These are phyloP conservation scores for Petunia hybrid DNA, from an alignment of 305 asterid species.

Conservation along the genomic window DNA sequence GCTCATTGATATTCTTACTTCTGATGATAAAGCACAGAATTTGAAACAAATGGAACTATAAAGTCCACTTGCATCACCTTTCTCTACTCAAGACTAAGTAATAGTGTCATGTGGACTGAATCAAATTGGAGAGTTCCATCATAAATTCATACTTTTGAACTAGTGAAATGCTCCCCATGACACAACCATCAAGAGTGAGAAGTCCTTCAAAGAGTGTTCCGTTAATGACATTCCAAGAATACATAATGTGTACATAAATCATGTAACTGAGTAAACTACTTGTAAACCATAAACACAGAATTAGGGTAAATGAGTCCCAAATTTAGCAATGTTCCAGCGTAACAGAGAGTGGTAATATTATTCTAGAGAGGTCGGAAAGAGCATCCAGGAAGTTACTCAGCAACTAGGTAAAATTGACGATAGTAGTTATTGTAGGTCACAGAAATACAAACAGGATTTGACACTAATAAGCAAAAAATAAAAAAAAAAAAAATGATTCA, in stretches of 20 bases:
- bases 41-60: constrained; percentile 21
- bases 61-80: constrained; percentile 30
- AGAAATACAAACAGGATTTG: constrained; percentile 31
- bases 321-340: not conserved
- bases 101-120: not conserved
- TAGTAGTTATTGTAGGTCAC: constrained; percentile 17
- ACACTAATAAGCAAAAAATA: constrained; percentile 25
- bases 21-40: constrained; percentile 11
- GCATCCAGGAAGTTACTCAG: constrained; percentile 21
- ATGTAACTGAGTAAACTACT: not conserved
- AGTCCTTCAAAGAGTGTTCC: constrained; percentile 19
- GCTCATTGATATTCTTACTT: constrained; percentile 12
- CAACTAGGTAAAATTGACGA: constrained; percentile 21
- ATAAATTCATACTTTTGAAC: constrained; percentile 11
- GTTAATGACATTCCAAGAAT: constrained; percentile 20
- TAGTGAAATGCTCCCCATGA: not conserved
- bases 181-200: not conserved
- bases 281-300: not conserved
- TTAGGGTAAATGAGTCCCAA: constrained; percentile 9
- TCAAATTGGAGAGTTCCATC: constrained; percentile 11
- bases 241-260: constrained; percentile 15
- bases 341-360: constrained; percentile 16
- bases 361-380: constrained; percentile 8
- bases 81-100: constrained; percentile 17
- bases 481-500: not conserved